Conservation (phyloP, 352 stramenopile species). For the Phytophthora podocarpi region DNA sequence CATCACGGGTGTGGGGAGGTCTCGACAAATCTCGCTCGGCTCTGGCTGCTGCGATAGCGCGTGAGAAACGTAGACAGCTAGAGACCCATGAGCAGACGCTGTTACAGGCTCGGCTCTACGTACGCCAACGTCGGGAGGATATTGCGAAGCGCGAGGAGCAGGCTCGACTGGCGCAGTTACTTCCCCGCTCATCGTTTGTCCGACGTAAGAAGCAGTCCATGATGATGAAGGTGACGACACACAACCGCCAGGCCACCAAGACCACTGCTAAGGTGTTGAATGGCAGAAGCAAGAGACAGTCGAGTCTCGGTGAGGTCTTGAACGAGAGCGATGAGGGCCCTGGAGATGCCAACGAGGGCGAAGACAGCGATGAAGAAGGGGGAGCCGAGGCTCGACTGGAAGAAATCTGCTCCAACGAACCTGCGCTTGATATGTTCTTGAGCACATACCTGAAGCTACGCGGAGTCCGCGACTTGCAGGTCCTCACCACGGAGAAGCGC, state of each 20-base stretch:
- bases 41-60: slow-evolving; percentile 44
- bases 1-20: slow-evolving; percentile 60
- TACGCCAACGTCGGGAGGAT: slow-evolving; percentile 57
- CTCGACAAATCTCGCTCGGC: slow-evolving; percentile 49
- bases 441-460: slow-evolving; percentile 57
- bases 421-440: slow-evolving; percentile 61
- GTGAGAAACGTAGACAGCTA: slow-evolving; percentile 51
- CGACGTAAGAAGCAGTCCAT: slow-evolving; percentile 71
- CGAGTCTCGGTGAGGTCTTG: slow-evolving; percentile 15
- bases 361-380: slow-evolving; percentile 35
- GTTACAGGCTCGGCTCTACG: slow-evolving; percentile 39
- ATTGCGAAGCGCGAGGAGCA: slow-evolving; percentile 64
- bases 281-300: slow-evolving; percentile 9
- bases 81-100: slow-evolving; percentile 38
- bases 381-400: slow-evolving; percentile 41
- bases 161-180: slow-evolving; percentile 56
- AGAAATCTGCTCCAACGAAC: slow-evolving; percentile 58
- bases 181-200: slow-evolving; percentile 69
- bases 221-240: slow-evolving; percentile 57
- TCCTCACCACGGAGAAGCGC: slow-evolving; percentile 63
- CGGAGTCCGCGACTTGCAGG: slow-evolving; percentile 51
- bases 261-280: slow-evolving; percentile 6
- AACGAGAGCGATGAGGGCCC: slow-evolving; percentile 27
- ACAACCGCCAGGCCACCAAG: slow-evolving; percentile 28
- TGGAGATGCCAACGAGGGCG: slow-evolving; percentile 3